Percentiles rank a stretch among this genome's conserved stretches.
Conservation (phyloP, 2,329 filamentous ascomycete genomes). For the Geosmithia flava region DNA sequence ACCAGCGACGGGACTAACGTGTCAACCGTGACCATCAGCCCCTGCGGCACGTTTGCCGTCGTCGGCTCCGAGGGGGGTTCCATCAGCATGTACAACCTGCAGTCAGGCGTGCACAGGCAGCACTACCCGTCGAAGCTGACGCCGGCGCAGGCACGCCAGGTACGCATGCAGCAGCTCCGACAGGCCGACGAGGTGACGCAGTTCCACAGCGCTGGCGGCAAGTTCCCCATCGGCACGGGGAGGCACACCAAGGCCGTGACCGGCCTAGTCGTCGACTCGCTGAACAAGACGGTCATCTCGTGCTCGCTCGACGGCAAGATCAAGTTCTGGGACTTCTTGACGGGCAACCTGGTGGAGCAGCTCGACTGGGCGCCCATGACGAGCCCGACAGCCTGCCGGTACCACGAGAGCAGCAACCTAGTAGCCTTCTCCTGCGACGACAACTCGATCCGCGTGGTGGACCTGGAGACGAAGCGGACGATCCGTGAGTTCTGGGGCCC, state of each 20-base stretch:
- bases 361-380: conserved; percentile 71
- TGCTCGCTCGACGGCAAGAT: conserved; percentile 84
- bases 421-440: conserved; percentile 86
- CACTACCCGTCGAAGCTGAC: conserved; percentile 73
- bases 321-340: conserved; percentile 96
- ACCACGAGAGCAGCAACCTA: conserved; percentile 73
- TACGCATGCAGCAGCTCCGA: conserved; percentile 53
- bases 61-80: conserved; percentile 73
- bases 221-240: conserved; percentile 41
- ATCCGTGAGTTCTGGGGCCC: conserved; percentile 90
- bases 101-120: conserved; percentile 81
- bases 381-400: conserved; percentile 62
- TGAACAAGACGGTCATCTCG: conserved; percentile 77
- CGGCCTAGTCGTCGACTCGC: conserved; percentile 75
- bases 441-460: conserved; percentile 74
- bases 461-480: conserved; percentile 79
- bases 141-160: conserved; percentile 63
- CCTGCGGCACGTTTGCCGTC: conserved; percentile 87
- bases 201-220: conserved; percentile 30
- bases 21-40: conserved; percentile 74
- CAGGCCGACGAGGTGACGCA: conserved; percentile 45
- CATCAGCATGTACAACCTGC: conserved; percentile 93
- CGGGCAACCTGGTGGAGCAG: conserved; percentile 65
- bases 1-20: conserved; percentile 78
- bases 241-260: conserved; percentile 76